Evolutionary conservation across 139 green algal species (phyloP).

Genomic region (Asterochloris erici): DNA sequence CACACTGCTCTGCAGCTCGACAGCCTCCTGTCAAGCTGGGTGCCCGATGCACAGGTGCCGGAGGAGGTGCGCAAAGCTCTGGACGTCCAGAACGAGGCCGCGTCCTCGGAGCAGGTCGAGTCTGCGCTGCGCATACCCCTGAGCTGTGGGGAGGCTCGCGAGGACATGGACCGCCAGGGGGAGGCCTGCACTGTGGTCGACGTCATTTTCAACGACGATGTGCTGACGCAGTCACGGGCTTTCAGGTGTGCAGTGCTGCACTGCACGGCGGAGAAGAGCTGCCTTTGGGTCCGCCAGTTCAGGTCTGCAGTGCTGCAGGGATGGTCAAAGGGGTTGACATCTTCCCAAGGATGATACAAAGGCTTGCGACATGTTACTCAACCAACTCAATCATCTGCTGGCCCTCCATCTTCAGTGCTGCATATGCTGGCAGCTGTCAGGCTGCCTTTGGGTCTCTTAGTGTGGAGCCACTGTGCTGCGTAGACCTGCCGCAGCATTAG

Average conservation of each 20-base stretch:
- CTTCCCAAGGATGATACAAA: too few relatives aligned
- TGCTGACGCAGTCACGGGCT: constrained; percentile 39
- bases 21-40: background rate
- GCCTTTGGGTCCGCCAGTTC: background rate
- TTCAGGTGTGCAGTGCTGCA: constrained; percentile 19
- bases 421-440: background rate
- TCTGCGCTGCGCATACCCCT: constrained; percentile 23
- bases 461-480: background rate
- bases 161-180: constrained; percentile 57
- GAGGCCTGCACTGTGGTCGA: constrained; percentile 57
- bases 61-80: constrained; percentile 25
- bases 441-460: background rate
- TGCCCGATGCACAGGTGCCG: background rate
- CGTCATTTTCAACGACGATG: constrained; percentile 60
- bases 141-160: constrained; percentile 32
- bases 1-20: background rate
- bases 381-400: background rate
- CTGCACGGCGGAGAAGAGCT: background rate
- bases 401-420: background rate
- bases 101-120: background rate
- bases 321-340: constrained; percentile 49
- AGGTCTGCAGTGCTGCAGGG: background rate
- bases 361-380: background rate
- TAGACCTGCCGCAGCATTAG: background rate
- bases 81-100: background rate